Base-by-base conservation (phyloP, 352 stramenopile genomes). In the Phytopythium vexans region DNA sequence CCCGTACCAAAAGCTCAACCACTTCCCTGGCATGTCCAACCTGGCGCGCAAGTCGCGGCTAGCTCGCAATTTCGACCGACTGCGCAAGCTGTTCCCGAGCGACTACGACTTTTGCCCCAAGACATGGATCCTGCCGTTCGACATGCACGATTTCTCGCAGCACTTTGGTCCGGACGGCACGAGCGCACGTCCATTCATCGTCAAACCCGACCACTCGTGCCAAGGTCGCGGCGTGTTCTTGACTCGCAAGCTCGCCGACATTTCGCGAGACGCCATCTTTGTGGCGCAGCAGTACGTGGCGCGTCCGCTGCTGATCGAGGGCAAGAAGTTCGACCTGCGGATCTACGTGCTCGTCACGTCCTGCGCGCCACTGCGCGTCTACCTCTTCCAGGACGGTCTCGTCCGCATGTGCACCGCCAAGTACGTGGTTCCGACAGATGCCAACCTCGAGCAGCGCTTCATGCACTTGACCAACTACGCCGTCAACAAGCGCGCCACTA, bases 81-180 rank as follows among this genome's bases (percentile, higher is more conserved):
- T 99, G 93, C 93, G 90, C 54, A 97, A 97, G 52, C 55, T 94
- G 2, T 99, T 98, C 47, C 92, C 91, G 0, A 68, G 77, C 6
- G 88, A 98, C 56, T 98, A 94, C 54, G 74, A 84, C 35, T 98
- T 98, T 59, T 98, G 95, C 52, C 96, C 96, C 34, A 82, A 83
- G 35, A 99, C 96, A 15, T 99, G 94, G 86, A 96, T 98, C 33
- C 72, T 99, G n/a, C 96, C 96, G 15, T 89, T 95, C 45, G 93
- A 98, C 57, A 78, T 97, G 42, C 75, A 85, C 46, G 83, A 97
- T 32, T 98, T 99, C 59, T 81, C 94, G 56, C 71, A 83, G 34
- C 70, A 98, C 44, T 98, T 98, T 64, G 86, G 95, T 50, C 61
- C 66, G 11, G 80, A 89, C 43, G 94, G 91, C n/a, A 60, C 84